Evolutionary conservation across 2,329 filamentous ascomycete genomes (phyloP), one percentile per base, ranked within the genome.

Genomic region (Mollisiaceae sp.): DNA sequence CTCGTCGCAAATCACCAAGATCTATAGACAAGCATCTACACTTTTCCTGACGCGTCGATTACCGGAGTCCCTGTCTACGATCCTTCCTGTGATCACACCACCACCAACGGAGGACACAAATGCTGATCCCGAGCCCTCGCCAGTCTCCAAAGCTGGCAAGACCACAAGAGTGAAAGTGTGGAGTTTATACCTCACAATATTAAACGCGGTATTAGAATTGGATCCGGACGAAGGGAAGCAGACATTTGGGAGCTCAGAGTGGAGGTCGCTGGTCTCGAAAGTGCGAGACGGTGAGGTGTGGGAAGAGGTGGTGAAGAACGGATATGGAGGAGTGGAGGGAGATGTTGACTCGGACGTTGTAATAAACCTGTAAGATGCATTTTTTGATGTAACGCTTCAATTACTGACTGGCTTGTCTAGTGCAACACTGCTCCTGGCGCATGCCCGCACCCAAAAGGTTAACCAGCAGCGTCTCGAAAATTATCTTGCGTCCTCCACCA

Each of bases 281-380:
- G 94, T 97, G 27, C 88, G 94, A 68, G 92, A 96, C 65, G 95
- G 95, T 64, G 87, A 89, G 55, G 86, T 98, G n/a, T 99, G 95
- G 95, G 93, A 97, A 70, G 92, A 97, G 70, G 91, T 98, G 1
- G 90, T 96, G 64, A 85, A 86, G 71, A 89, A 92, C 75, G 94
- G 94, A 8, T 98, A 98, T 78, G 89, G 91, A 72, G 93, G 93
- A 32, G 84, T 89, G 59, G 94, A 98, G 78, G 93, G 92, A 20
- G 92, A 94, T 69, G 93, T 98, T 14, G 95, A 99, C 78, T 89
- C 93, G 1, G 95, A 99, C 74, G 94, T 99, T 8, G 93, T 99
- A 32, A 91, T 94, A 67, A 94, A 94, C 73, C 78, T 96, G 90
- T 93, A 79, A 79, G 88, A 64, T 11, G 62, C 24, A 35, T 56